Conservation (phyloP, 2,329 filamentous ascomycete genomes). For the Colletotrichum cordylinicola region DNA sequence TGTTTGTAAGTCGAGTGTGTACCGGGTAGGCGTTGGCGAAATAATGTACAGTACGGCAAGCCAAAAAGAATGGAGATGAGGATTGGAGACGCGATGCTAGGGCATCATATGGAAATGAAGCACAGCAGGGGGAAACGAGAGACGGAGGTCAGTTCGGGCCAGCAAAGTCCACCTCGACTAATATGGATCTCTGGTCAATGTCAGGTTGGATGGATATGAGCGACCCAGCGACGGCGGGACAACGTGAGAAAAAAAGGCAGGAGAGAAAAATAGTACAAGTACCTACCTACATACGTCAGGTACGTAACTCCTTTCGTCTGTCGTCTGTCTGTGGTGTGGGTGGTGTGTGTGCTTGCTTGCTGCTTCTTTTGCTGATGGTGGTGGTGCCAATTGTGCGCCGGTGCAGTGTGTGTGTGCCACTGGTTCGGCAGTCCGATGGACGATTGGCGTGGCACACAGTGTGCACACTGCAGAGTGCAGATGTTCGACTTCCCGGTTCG, state of each 20-base stretch:
- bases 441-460: not conserved
- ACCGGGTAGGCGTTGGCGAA: not conserved
- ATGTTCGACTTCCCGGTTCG: not conserved
- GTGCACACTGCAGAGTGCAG: not conserved
- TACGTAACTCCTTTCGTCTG: not conserved
- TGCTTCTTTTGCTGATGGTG: not conserved
- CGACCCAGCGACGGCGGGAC: constrained; percentile 21
- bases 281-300: not conserved
- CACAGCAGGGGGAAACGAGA: constrained; percentile 16
- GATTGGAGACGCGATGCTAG: constrained; percentile 16
- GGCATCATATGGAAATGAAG: constrained; percentile 21
- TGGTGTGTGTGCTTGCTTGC: not conserved
- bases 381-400: not conserved
- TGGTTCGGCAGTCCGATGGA: constrained; percentile 1
- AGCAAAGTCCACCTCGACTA: constrained; percentile 11
- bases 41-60: not conserved
- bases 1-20: not conserved
- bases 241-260: constrained; percentile 18
- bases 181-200: constrained; percentile 20
- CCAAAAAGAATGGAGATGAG: constrained; percentile 11
- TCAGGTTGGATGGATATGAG: constrained; percentile 9
- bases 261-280: not conserved
- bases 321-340: not conserved
- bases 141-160: constrained; percentile 11
- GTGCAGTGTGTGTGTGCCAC: not conserved